These are phyloP conservation scores for Teratosphaeria nubilosa DNA, from an alignment of 2,329 filamentous ascomycete species.

Conservation along the genomic window DNA sequence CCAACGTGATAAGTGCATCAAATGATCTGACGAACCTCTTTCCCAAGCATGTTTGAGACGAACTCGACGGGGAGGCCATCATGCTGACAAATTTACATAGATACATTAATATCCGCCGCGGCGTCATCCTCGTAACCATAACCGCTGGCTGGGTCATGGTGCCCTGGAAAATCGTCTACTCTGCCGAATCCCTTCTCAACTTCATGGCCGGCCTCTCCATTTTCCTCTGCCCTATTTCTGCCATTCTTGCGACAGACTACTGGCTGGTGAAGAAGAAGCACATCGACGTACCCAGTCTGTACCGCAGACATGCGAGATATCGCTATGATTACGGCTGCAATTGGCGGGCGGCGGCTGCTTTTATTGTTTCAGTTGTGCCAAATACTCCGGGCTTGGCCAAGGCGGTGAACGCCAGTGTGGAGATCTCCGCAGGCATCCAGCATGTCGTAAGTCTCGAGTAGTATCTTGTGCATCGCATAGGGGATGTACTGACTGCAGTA, in stretches of 20 bases:
- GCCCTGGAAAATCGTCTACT: slow-evolving; percentile 57
- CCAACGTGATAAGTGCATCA: slow-evolving; percentile 44
- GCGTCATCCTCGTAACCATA: slow-evolving; percentile 37
- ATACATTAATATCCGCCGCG: slow-evolving; percentile 12
- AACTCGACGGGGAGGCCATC: neutral
- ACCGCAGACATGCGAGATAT: slow-evolving; percentile 41
- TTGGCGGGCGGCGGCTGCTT: slow-evolving; percentile 50
- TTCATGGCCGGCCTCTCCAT: slow-evolving; percentile 54
- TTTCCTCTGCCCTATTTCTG: slow-evolving; percentile 55
- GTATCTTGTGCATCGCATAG: neutral
- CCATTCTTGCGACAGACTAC: slow-evolving; percentile 47
- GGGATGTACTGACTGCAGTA: neutral
- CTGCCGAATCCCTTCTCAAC: slow-evolving; percentile 45
- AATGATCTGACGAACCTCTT: slow-evolving; percentile 44
- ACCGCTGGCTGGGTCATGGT: slow-evolving; percentile 29
- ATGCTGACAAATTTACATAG: slow-evolving; percentile 21
- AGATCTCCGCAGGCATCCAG: slow-evolving; percentile 37
- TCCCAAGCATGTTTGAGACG: slow-evolving; percentile 37
- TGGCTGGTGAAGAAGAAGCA: slow-evolving; percentile 40
- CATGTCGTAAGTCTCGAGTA: slow-evolving; percentile 28
- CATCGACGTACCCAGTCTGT: slow-evolving; percentile 43
- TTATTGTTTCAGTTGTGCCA: slow-evolving; percentile 47
- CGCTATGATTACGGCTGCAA: slow-evolving; percentile 43
- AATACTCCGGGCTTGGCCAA: slow-evolving; percentile 45
- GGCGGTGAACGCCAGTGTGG: slow-evolving; percentile 30